Evolutionary conservation across 2,329 filamentous ascomycete species (phyloP), one percentile per base, ranked within the genome.

Genomic region (Fusarium verrucosum): DNA sequence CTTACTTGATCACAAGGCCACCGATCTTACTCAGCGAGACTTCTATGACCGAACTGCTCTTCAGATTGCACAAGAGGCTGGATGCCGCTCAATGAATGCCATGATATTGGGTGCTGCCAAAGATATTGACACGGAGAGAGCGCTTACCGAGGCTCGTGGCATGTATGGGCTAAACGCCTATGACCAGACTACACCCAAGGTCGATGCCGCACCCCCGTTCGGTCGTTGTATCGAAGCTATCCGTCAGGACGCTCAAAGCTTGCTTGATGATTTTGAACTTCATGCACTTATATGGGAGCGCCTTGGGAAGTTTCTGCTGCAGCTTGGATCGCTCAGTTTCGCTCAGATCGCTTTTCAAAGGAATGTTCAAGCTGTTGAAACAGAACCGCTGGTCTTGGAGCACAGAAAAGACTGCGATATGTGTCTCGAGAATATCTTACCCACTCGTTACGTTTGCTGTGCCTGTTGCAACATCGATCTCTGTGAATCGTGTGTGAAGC

Each of bases 1-100:
- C 5, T 20, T 68, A 22, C 46, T 69, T 14, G 33, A 49, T 17
- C 52, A 62, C 28, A 20, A 62, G 10, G 8, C 23, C 6, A 49
- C 50, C 9, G 58, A 69, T 23, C 47, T 68, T 13, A 55, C 42
- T 11, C 55, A 57, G 7, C 20, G 55, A 7, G 66, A 66, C n/a
- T 45, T 53, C 5, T 66, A 40, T 13, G 56, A 46, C 4, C 50
- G 65, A 33, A 61, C 33, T 23, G 22, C 32, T 7, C 43, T 64
- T 28, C 65, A 64, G 17, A 40, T 65, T n/a, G 53, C 50, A 14
- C 56, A 51, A 22, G 23, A 56, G n/a, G 47, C 55, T 7, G 58
- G 64, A 23, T 46, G 35, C 9, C 36, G 25, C 7, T 13, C 19
- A 13, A 61, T 59, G 52, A 44, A 64, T 23, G 40, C 50, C 3